Evolutionary conservation across 106 monocot species (phyloP), one percentile per base, ranked within the genome.

Genomic region (Acorus calamus): DNA sequence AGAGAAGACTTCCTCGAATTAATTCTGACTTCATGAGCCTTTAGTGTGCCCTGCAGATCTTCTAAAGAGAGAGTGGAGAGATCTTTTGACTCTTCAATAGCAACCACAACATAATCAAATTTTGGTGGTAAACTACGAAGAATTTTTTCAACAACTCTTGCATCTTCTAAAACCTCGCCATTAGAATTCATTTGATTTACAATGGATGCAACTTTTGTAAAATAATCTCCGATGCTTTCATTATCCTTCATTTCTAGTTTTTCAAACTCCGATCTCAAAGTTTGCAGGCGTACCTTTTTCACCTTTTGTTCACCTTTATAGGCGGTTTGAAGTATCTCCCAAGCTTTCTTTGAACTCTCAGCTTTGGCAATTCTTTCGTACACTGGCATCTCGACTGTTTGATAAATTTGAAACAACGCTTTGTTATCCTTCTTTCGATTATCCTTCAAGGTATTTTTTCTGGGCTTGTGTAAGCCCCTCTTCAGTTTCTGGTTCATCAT

Each of bases 161-260:
- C 13, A 63, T 63, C 12, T 5, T 63, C 14, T 14, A 63, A 49
- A 7, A 7, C 11, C 50, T 63, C 63, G 7, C 63, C 50, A 63
- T 63, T 63, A 3, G 49, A 50, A 7, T 48, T 50, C 63, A 63
- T 63, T 63, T 63, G 49, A 63, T 63, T 63, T 50, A 63, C 63
- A 49, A 50, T 14, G 7, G 50, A 63, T 49, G 63, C 50, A 47
- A 63, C 63, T 50, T 63, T 13, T 63, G 63, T 63, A 50, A 63
- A 63, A 63, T 49, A 50, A 5, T 63, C 14, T 4, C 14, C 9
- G 13, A 63, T 7, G 41, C 63, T 50, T 49, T 63, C 63, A 63
- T 63, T 49, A 48, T 63, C 49, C 49, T 63, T 63, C 14, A 63
- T 63, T 8, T 63, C 50, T 8, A 63, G 28, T 14, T 63, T 63